Conservation (phyloP, 306 rosid species). For the Cicer cuneatum region DNA sequence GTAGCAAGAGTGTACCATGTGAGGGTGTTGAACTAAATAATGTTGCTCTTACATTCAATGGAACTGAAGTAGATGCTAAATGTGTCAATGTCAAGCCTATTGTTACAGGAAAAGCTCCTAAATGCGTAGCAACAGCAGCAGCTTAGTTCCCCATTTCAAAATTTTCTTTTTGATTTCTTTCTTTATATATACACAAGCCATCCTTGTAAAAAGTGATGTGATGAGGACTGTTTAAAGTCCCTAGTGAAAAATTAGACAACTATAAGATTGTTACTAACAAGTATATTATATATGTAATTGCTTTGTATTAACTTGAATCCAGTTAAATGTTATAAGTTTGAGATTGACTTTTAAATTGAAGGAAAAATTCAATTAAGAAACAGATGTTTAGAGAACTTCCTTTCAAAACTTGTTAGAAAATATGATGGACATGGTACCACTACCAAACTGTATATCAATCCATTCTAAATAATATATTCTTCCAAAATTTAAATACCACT, state of each 20-base stretch:
- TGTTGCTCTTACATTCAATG: slow-evolving; percentile 38
- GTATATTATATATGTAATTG: not conserved
- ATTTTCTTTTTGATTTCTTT: not conserved
- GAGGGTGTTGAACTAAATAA: slow-evolving; percentile 42
- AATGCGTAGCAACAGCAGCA: slow-evolving; percentile 17
- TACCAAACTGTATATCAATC: not conserved
- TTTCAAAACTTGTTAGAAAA: slow-evolving; percentile 11
- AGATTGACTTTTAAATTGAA: not conserved
- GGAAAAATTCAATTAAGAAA: not conserved
- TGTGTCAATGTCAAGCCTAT: slow-evolving; percentile 51
- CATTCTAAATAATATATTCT: slow-evolving; percentile 19
- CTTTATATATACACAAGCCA: not conserved
- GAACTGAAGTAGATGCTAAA: slow-evolving; percentile 29
- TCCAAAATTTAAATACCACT: slow-evolving; percentile 29
- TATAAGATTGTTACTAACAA: not conserved
- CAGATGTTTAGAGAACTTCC: slow-evolving; percentile 18
- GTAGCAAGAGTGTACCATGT: slow-evolving; percentile 55
- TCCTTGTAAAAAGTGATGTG: slow-evolving; percentile 2
- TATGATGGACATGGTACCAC: not conserved
- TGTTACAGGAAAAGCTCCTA: slow-evolving; percentile 41
- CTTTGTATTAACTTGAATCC: not conserved
- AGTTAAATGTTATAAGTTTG: not conserved
- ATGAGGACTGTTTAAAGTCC: not conserved
- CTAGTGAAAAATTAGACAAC: not conserved
- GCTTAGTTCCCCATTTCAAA: not conserved